These are phyloP conservation scores for Acanthochlamys bracteata DNA, from an alignment of 106 monocot species.

Conservation along the genomic window DNA sequence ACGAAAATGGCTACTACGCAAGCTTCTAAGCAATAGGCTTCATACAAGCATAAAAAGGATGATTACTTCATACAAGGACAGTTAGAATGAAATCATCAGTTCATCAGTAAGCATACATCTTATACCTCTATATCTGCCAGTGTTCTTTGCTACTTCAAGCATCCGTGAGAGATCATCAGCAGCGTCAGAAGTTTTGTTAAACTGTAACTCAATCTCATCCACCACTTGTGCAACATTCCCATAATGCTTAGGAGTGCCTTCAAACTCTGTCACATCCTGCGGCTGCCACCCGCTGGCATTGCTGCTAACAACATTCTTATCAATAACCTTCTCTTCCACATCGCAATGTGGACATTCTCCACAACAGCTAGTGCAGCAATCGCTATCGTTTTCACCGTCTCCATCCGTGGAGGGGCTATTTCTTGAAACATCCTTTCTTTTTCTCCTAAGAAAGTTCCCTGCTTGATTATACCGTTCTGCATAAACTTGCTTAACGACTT, in stretches of 20 bases:
- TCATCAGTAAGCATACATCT: neutral
- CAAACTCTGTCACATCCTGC: neutral
- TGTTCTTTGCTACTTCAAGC: slow-evolving; percentile 29
- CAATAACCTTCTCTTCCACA: neutral
- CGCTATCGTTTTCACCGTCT: neutral
- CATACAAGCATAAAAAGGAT: no score
- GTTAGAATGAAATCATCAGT: neutral
- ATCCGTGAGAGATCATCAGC: slow-evolving; percentile 14
- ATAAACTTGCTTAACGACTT: slow-evolving; percentile 15
- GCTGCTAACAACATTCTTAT: slow-evolving; percentile 16
- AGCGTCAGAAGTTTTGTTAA: slow-evolving; percentile 17
- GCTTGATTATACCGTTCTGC: neutral
- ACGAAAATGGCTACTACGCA: no score
- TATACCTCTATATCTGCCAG: neutral
- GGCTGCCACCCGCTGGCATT: neutral
- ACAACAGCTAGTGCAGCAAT: neutral
- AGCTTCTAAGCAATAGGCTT: no score
- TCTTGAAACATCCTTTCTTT: neutral
- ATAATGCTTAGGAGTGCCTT: neutral
- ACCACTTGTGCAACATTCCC: slow-evolving; percentile 21
- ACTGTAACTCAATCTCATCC: slow-evolving; percentile 17
- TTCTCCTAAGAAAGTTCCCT: neutral
- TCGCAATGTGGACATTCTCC: neutral
- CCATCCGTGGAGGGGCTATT: neutral
- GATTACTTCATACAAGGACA: no score